phyloP scores from a whole-genome alignment of 495 filamentous ascomycete species.

The Penicillium maclennaniae region DNA sequence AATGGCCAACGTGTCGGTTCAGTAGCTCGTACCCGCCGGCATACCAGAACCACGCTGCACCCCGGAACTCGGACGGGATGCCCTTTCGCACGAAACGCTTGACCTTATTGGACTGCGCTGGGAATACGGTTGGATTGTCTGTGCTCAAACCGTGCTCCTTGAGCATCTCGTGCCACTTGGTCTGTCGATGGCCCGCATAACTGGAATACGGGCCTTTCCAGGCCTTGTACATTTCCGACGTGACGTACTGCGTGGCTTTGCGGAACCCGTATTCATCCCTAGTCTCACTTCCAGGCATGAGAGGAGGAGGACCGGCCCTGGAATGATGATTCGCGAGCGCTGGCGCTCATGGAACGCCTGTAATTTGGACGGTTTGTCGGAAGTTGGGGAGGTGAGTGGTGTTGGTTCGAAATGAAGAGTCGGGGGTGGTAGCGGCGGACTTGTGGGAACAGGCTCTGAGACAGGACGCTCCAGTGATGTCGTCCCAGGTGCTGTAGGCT shows the following conservation, averaged over 20 bases:
- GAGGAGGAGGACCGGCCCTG: slow-evolving; percentile 40
- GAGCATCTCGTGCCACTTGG: slow-evolving; percentile 78
- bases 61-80: slow-evolving; percentile 89
- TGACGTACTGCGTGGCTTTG: slow-evolving; percentile 79
- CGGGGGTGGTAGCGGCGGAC: slow-evolving; percentile 6
- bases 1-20: slow-evolving; percentile 68
- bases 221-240: slow-evolving; percentile 68
- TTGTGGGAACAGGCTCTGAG: slow-evolving; percentile 7
- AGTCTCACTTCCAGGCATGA: slow-evolving; percentile 28
- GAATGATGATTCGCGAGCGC: slow-evolving; percentile 40
- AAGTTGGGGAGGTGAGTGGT: not conserved
- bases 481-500: slow-evolving; percentile 3
- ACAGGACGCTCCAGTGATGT: slow-evolving; percentile 1
- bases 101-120: slow-evolving; percentile 71
- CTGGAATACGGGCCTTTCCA: slow-evolving; percentile 72
- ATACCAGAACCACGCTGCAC: slow-evolving; percentile 96
- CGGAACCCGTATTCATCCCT: slow-evolving; percentile 91
- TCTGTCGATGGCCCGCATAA: slow-evolving; percentile 63
- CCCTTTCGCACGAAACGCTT: slow-evolving; percentile 92
- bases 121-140: slow-evolving; percentile 71
- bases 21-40: slow-evolving; percentile 81
- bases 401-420: slow-evolving; percentile 1
- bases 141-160: slow-evolving; percentile 70
- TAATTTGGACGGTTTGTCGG: slow-evolving; percentile 4
- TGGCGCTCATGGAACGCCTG: slow-evolving; percentile 19